Evolutionary conservation across 2,329 filamentous ascomycete genomes (phyloP).

Genomic region (Cercospora zeina): DNA sequence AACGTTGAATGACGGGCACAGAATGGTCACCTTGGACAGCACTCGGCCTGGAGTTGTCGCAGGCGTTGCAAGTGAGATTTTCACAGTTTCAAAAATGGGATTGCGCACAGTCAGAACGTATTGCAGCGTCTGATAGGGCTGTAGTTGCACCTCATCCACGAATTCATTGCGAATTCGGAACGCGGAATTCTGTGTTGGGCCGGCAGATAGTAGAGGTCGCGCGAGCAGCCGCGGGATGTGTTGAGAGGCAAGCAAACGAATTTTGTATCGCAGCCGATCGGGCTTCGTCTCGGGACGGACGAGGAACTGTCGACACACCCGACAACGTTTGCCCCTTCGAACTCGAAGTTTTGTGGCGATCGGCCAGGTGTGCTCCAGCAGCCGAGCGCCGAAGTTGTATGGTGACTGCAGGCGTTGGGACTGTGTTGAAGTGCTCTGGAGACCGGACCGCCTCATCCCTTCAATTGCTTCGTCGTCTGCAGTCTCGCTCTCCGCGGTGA

Average conservation of each 20-base stretch:
- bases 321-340: slow-evolving; percentile 91
- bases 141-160: slow-evolving; percentile 24
- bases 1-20: slow-evolving; percentile 92
- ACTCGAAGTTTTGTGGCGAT: slow-evolving; percentile 81
- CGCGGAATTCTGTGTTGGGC: slow-evolving; percentile 29
- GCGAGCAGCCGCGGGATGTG: slow-evolving; percentile 84
- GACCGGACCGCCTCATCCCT: slow-evolving; percentile 59
- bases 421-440: slow-evolving; percentile 61
- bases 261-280: slow-evolving; percentile 79
- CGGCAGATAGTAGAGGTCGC: slow-evolving; percentile 52
- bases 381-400: slow-evolving; percentile 56
- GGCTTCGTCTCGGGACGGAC: slow-evolving; percentile 92
- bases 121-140: slow-evolving; percentile 60
- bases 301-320: slow-evolving; percentile 89
- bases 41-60: slow-evolving; percentile 74
- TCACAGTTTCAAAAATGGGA: slow-evolving; percentile 87
- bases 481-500: slow-evolving; percentile 39
- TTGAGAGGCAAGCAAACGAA: slow-evolving; percentile 78
- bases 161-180: slow-evolving; percentile 33
- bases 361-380: slow-evolving; percentile 74
- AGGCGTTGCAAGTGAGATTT: slow-evolving; percentile 83
- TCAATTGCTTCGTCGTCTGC: slow-evolving; percentile 60
- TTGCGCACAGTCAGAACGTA: slow-evolving; percentile 90
- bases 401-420: slow-evolving; percentile 56
- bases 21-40: slow-evolving; percentile 77